phyloP scores from a whole-genome alignment of 176 grass and related monocot species.

The Canna indica region DNA sequence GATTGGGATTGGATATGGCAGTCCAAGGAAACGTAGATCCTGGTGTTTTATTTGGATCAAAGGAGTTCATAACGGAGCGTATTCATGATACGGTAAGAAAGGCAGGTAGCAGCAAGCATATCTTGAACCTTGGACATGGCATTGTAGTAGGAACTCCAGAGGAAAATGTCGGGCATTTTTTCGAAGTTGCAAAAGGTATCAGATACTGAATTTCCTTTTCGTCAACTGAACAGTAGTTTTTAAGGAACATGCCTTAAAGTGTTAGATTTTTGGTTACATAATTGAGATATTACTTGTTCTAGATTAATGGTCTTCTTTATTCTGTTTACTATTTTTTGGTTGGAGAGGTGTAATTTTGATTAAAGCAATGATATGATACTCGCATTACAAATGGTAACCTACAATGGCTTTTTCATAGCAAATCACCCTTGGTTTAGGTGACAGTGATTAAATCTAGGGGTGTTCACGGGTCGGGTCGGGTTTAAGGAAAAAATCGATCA shows the following conservation, averaged over 20 bases:
- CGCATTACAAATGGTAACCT: too few species aligned
- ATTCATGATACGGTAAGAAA: slow-evolving; percentile 79
- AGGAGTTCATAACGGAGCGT: slow-evolving; percentile 82
- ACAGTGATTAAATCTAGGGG: too few species aligned
- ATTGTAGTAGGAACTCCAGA: slow-evolving; percentile 92
- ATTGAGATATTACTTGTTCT: not conserved
- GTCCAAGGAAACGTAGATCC: slow-evolving; percentile 96
- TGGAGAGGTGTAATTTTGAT: not conserved
- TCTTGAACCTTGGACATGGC: slow-evolving; percentile 95
- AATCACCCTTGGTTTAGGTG: too few species aligned
- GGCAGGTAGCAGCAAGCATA: slow-evolving; percentile 66
- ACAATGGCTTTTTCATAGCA: too few species aligned
- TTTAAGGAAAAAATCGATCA: too few species aligned
- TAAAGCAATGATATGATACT: too few species aligned
- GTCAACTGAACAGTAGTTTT: slow-evolving; percentile 12
- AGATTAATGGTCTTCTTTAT: not conserved
- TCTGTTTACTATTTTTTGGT: not conserved
- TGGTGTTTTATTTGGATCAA: slow-evolving; percentile 89
- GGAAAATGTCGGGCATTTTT: slow-evolving; percentile 97
- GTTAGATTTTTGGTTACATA: not conserved
- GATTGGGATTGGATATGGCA: slow-evolving; percentile 71
- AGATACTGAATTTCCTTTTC: slow-evolving; percentile 42
- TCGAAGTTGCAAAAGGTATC: slow-evolving; percentile 80
- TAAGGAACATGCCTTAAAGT: not conserved
- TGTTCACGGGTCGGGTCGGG: too few species aligned